A percentile compares a stretch with the other conserved stretches of the same genome.
phyloP scores from a whole-genome alignment of 108 stramenopile species.

The Skeletonema costatum region DNA sequence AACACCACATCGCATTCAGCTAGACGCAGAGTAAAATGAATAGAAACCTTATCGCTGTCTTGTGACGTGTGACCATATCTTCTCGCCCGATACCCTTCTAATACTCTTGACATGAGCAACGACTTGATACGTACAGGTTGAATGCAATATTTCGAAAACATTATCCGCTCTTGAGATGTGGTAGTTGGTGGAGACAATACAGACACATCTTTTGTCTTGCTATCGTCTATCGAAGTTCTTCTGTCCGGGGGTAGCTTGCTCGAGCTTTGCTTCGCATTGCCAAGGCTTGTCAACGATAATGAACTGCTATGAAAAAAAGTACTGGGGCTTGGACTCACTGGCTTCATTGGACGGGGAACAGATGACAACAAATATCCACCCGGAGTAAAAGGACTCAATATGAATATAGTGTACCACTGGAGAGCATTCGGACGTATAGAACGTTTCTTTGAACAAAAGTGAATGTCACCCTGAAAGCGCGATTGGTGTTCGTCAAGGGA shows the following conservation, averaged over 20 bases:
- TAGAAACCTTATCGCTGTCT: constrained; percentile 71
- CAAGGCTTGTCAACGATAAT: constrained; percentile 1
- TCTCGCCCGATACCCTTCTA: constrained; percentile 78
- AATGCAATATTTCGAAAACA: constrained; percentile 69
- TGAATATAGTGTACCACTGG: constrained; percentile 75
- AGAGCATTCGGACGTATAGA: constrained; percentile 74
- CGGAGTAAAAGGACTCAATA: constrained; percentile 70
- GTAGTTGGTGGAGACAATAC: constrained; percentile 12
- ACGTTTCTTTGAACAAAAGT: constrained; percentile 58
- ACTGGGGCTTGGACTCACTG: constrained; percentile 4
- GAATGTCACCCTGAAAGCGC: constrained; percentile 37
- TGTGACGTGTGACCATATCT: constrained; percentile 69
- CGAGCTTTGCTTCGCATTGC: constrained; percentile 5
- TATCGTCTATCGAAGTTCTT: constrained; percentile 4
- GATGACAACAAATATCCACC: constrained; percentile 13
- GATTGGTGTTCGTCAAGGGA: constrained; percentile 3
- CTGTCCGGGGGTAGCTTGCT: neutral
- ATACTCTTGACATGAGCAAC: constrained; percentile 65
- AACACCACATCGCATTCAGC: constrained; percentile 56
- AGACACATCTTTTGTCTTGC: neutral
- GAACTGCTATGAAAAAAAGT: neutral
- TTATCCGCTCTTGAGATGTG: constrained; percentile 37
- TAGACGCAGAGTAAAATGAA: constrained; percentile 66
- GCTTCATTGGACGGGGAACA: neutral
- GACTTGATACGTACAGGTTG: constrained; percentile 76